These are phyloP conservation scores for Coemansia sp. DNA, from an alignment of 192 early-diverging fungal species.

Conservation along the genomic window DNA sequence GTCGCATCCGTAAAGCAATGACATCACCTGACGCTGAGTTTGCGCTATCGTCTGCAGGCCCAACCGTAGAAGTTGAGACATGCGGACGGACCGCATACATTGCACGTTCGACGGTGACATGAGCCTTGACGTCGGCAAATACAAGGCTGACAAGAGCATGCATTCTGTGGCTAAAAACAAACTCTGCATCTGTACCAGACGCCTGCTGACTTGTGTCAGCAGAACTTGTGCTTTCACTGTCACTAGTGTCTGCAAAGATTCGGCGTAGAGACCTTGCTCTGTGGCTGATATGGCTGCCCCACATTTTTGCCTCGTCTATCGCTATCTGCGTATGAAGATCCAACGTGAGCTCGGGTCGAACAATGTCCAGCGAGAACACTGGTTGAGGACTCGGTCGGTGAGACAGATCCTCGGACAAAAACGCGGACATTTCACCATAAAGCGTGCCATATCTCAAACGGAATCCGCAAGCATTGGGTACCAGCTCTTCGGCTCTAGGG, in stretches of 20 bases:
- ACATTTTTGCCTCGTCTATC: slow-evolving; percentile 30
- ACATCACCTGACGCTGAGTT: background rate
- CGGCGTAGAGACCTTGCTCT: slow-evolving; percentile 23
- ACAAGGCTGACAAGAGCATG: slow-evolving; percentile 33
- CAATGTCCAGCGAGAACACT: slow-evolving; percentile 29
- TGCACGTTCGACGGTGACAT: slow-evolving; percentile 37
- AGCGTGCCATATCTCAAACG: slow-evolving; percentile 32
- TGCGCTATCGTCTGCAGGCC: background rate
- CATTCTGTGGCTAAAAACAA: slow-evolving; percentile 13
- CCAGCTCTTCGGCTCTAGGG: slow-evolving; percentile 39
- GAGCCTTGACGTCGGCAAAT: slow-evolving; percentile 42
- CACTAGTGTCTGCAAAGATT: slow-evolving; percentile 6
- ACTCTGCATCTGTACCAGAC: background rate
- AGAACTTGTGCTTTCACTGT: background rate
- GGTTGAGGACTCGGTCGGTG: slow-evolving; percentile 43
- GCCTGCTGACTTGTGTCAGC: background rate
- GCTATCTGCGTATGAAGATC: slow-evolving; percentile 43
- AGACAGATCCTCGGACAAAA: slow-evolving; percentile 46
- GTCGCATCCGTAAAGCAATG: slow-evolving; percentile 33
- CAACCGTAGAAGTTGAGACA: slow-evolving; percentile 5
- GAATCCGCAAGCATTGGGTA: slow-evolving; percentile 25
- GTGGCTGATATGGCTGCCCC: slow-evolving; percentile 15
- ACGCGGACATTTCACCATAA: slow-evolving; percentile 51
- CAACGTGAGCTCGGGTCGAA: slow-evolving; percentile 34
- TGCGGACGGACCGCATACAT: slow-evolving; percentile 36